Evolutionary conservation across 1,284 basidiomycete species (phyloP), one percentile per base, ranked within the genome.

Genomic region (Ustilago vetiveriae): DNA sequence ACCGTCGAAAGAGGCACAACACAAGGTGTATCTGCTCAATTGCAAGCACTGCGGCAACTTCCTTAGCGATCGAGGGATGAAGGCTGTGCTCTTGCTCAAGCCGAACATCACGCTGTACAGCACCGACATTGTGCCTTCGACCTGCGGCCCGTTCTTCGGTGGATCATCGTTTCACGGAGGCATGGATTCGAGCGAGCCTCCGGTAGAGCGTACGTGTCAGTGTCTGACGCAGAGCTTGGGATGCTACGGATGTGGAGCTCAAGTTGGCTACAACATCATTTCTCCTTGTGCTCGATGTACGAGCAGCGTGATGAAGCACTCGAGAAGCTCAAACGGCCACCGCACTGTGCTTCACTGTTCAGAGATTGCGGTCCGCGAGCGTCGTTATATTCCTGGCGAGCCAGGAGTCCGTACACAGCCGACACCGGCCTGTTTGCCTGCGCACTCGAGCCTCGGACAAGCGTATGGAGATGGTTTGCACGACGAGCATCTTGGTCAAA

Each of bases 291-390:
- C 62, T 10, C 44, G 63, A 26, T 75, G 66, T 45, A 57, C 88
- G 36, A 78, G 72, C 35, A 82, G 81, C 26, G 80, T 83, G 7
- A 67, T 78, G 47, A 78, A 81, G 56, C 80, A 83, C 50, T 75
- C 88, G 88, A 72, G 87, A 85, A 75, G 82, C 38, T 83, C 83
- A 4, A 93, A 92, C 81, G 90, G 91, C 6, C 91, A 94, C 79
- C 88, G 91, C 22, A 92, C 91, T 77, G 91, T 94, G 26, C 92
- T 93, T 81, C 91, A 92, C 83, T 90, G 90, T 46, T 86, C 84
- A 73, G 90, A 91, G 82, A 88, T 93, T 46, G 73, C 82, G n/a
- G 87, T 87, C 10, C 86, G 86, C 27, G 90, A 91, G 79, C 87
- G 92, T 29, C 85, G 86, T 65, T 90, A 91, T 76, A 84, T 90